These are phyloP conservation scores for Amesomyces nigricolor DNA, from an alignment of 2,329 filamentous ascomycete genomes.

Conservation along the genomic window DNA sequence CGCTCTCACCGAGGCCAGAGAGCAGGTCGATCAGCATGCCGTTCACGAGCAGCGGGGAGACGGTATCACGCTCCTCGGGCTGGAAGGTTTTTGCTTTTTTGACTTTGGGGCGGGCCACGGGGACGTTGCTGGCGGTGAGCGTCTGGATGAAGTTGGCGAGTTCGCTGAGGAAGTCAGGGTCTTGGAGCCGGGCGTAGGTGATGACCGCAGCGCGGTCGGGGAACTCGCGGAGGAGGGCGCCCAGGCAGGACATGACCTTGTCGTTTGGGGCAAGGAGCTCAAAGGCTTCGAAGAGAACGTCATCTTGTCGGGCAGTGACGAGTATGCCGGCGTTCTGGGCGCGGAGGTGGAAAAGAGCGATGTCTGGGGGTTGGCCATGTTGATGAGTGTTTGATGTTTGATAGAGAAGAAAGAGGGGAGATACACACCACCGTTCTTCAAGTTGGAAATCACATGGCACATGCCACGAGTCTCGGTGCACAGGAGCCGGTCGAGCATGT, in stretches of 20 bases:
- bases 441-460: conserved; percentile 2
- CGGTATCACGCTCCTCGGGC: conserved; percentile 17
- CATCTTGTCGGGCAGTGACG: conserved; percentile 4
- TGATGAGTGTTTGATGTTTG: not conserved
- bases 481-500: too few species aligned
- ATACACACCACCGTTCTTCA: conserved; percentile 19
- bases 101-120: conserved; percentile 10
- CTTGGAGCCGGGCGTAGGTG: not conserved
- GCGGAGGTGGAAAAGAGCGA: conserved; percentile 14
- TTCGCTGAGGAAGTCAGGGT: conserved; percentile 3
- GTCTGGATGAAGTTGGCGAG: conserved; percentile 10
- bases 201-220: conserved; percentile 17
- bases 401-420: not conserved
- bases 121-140: conserved; percentile 1
- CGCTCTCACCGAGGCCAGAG: conserved; percentile 9
- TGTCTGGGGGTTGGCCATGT: conserved; percentile 8
- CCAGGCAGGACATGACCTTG: conserved; percentile 19
- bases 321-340: conserved; percentile 23
- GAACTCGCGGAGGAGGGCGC: conserved; percentile 20
- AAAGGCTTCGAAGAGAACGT: conserved; percentile 21
- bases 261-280: conserved; percentile 21
- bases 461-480: conserved; percentile 1
- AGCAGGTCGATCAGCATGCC: conserved; percentile 16
- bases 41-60: conserved; percentile 14
- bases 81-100: conserved; percentile 1